phyloP scores from a whole-genome alignment of 169 alveolate species.

The Cyclospora cayetanensis region DNA sequence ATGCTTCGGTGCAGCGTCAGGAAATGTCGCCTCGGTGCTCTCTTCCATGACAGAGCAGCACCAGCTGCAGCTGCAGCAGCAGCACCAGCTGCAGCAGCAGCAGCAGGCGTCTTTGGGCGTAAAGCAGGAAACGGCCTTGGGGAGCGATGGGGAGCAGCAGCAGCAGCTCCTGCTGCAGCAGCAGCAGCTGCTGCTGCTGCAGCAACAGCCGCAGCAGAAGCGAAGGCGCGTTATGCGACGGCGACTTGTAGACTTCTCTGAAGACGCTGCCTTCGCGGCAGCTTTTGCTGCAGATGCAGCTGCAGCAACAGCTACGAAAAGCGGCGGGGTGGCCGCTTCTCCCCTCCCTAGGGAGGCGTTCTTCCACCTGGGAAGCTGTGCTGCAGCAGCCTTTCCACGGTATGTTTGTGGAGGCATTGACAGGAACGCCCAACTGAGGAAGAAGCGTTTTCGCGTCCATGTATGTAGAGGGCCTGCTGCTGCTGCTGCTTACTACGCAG shows the following conservation, averaged over 20 bases:
- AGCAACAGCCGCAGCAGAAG: slow-evolving; percentile 45
- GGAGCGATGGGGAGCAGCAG: background rate
- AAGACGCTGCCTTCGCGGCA: background rate
- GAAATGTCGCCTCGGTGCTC: background rate
- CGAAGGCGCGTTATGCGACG: background rate
- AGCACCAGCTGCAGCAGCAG: slow-evolving; percentile 29
- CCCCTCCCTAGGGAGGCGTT: slow-evolving; percentile 7
- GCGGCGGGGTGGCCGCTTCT: background rate
- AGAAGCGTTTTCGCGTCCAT: background rate
- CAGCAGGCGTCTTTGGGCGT: background rate
- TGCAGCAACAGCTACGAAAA: background rate
- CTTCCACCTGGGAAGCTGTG: background rate
- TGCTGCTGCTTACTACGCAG: background rate
- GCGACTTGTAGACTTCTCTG: background rate
- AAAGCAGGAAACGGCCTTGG: background rate
- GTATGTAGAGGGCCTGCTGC: background rate
- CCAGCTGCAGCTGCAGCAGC: background rate
- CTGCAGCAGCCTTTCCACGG: slow-evolving; percentile 5
- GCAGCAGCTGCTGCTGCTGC: too few relatives aligned
- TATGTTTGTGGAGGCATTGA: background rate
- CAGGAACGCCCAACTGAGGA: background rate
- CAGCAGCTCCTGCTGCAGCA: slow-evolving; percentile 11
- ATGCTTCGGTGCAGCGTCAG: background rate
- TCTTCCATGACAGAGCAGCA: background rate
- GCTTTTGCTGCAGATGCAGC: slow-evolving; percentile 23